These are phyloP conservation scores for Vanrija sp. DNA, from an alignment of 1,284 basidiomycete genomes.

Conservation along the genomic window DNA sequence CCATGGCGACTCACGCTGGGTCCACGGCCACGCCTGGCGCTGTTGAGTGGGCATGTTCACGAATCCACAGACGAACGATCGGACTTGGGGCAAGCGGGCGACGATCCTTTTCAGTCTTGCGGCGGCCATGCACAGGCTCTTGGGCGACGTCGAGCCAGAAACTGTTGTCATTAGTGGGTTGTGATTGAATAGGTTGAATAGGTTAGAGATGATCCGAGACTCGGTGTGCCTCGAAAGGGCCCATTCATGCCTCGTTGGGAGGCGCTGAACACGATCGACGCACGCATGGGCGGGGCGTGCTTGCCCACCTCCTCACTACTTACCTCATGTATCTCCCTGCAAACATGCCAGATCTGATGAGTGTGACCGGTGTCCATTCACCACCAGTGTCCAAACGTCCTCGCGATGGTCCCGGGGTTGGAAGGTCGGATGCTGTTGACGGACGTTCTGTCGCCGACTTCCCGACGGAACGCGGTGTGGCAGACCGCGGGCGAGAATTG, in stretches of 20 bases:
- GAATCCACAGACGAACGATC: slow-evolving; percentile 24
- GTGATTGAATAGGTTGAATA: neutral
- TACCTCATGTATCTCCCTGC: slow-evolving; percentile 28
- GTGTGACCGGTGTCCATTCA: neutral
- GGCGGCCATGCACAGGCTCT: slow-evolving; percentile 28
- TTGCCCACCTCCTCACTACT: neutral
- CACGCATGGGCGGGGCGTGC: no score
- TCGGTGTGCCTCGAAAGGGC: no score
- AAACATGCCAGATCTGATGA: slow-evolving; percentile 19
- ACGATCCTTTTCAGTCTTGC: slow-evolving; percentile 36
- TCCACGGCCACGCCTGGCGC: slow-evolving; percentile 6
- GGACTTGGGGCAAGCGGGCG: slow-evolving; percentile 31
- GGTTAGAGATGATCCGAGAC: neutral
- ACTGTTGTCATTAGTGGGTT: slow-evolving; percentile 9
- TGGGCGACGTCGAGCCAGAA: slow-evolving; percentile 28
- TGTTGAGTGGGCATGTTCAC: slow-evolving; percentile 9
- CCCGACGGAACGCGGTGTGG: neutral
- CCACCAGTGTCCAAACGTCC: neutral
- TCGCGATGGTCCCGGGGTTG: neutral
- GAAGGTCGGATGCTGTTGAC: neutral
- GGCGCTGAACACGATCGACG: no score
- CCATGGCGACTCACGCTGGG: slow-evolving; percentile 8
- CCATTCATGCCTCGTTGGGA: no score
- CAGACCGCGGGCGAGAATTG: neutral
- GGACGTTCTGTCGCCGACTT: neutral